These are phyloP conservation scores for Chaetomiaceae sp. DNA, from an alignment of 2,329 filamentous ascomycete species.

Conservation along the genomic window DNA sequence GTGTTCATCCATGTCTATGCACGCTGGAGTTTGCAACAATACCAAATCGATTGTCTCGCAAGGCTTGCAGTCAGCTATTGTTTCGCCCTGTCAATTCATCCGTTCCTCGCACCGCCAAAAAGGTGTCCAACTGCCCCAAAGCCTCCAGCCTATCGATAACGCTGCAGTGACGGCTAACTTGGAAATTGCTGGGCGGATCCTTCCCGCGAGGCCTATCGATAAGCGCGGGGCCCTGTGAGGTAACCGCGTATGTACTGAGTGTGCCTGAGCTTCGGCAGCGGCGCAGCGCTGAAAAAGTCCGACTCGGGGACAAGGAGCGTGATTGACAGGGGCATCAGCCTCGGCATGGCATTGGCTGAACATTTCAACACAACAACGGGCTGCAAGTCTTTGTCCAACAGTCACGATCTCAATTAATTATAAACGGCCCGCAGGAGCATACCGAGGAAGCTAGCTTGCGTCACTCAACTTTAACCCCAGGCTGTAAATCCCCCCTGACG, in stretches of 20 bases:
- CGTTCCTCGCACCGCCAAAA: conserved; percentile 19
- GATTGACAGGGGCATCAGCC: conserved; percentile 14
- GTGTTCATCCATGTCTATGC: neutral
- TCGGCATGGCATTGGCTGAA: conserved; percentile 16
- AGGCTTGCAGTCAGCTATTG: neutral
- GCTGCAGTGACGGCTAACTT: conserved; percentile 18
- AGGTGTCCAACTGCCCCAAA: conserved; percentile 15
- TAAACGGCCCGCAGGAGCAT: too few relatives aligned
- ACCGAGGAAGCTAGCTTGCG: too few relatives aligned
- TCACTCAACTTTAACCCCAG: neutral
- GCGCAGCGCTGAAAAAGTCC: conserved; percentile 16
- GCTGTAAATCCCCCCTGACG: neutral
- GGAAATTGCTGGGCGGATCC: conserved; percentile 28
- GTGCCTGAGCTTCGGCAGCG: too few relatives aligned
- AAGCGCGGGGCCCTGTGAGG: conserved; percentile 9
- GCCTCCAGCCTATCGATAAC: neutral
- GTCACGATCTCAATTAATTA: neutral
- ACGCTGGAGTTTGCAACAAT: neutral
- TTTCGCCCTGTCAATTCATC: conserved; percentile 3
- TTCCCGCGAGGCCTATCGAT: conserved; percentile 25
- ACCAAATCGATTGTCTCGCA: neutral
- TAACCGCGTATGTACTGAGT: too few relatives aligned
- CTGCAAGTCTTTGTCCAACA: neutral
- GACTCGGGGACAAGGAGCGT: conserved; percentile 4
- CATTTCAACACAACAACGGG: too few relatives aligned